phyloP scores from a whole-genome alignment of 192 early-diverging fungal genomes.

The Mortierella claussenii region DNA sequence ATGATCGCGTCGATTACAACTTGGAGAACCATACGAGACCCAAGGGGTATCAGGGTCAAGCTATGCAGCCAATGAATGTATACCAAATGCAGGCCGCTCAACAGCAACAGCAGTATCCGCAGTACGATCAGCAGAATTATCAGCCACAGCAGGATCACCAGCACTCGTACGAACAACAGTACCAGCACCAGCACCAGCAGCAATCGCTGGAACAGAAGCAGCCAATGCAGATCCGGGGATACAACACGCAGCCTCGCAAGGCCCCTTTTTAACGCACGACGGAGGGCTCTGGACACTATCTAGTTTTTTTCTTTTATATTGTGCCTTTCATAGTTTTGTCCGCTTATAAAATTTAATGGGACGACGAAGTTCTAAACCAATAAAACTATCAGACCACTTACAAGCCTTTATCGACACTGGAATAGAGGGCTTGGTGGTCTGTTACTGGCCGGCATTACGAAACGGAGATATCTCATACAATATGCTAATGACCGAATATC shows the following conservation, averaged over 20 bases:
- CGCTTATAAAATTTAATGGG: too few species aligned
- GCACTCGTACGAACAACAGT: neutral
- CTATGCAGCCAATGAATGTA: neutral
- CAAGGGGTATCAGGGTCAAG: neutral
- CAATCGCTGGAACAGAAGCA: neutral
- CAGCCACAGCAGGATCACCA: slow-evolving; percentile 5
- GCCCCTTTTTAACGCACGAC: slow-evolving; percentile 12
- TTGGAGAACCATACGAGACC: slow-evolving; percentile 1
- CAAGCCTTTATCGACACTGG: too few species aligned
- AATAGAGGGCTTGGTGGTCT: too few species aligned
- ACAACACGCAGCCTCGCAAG: slow-evolving; percentile 20
- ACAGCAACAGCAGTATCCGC: neutral
- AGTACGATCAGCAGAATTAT: neutral
- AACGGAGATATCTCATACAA: too few species aligned
- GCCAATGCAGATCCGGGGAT: neutral
- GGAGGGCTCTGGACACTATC: too few species aligned
- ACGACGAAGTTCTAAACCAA: too few species aligned
- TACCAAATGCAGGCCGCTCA: neutral
- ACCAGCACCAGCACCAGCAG: slow-evolving; percentile 8
- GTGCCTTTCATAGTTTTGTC: too few species aligned
- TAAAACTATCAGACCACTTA: too few species aligned
- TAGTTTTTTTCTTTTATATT: too few species aligned
- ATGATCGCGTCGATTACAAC: neutral
- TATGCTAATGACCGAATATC: too few species aligned
- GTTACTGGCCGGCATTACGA: too few species aligned